Base-by-base conservation (phyloP, 108 stramenopile species). In the Skeletonema potamos region DNA sequence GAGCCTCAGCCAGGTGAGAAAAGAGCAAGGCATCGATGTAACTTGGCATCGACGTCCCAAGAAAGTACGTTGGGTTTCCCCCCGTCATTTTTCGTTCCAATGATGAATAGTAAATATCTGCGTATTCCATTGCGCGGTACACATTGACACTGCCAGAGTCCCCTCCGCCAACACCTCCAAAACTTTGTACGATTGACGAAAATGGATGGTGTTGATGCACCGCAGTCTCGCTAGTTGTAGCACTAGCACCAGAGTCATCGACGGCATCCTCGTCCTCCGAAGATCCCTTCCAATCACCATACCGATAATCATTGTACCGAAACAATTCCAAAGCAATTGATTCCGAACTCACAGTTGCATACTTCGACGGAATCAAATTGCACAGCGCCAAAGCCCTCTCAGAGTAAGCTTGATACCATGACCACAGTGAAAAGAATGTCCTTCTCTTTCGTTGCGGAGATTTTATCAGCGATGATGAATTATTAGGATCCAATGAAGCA, bases 1-100 rank as follows among this genome's bases (percentile, higher is more conserved):
- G 70, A 12, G 91, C 91, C 17, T 89, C 86, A 8, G 87, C 87
- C 46, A 92, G 62, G 69, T 89, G 88, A 10, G 82, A 85, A 86
- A 89, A 92, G 2, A 92, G 41, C 1, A 84, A 43, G 13, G 77
- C 85, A 72, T 92, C 91, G 10, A 87, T 68, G 54, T 65, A 41
- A 12, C 84, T 77, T 6, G 86, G 88, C n/a, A 64, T 39, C 10
- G 39, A 24, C 6, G 85, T 84, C 61, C 84, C 82, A 60, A 87
- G 72, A 17, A 89, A 61, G 61, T 60, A 86, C 10, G 32, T 51
- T 10, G 43, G 22, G 24, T 28, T 33, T 60, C 41, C 10, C 43
- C 37, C 18, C 22, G 43, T n/a, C 48, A 91, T 61, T 57, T 74
- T 81, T 15, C 41, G 5, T 51, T 91, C 87, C 26, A 91, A 69